Conservation (phyloP, 1,284 basidiomycete genomes). For the Moesziomyces aphidis region DNA sequence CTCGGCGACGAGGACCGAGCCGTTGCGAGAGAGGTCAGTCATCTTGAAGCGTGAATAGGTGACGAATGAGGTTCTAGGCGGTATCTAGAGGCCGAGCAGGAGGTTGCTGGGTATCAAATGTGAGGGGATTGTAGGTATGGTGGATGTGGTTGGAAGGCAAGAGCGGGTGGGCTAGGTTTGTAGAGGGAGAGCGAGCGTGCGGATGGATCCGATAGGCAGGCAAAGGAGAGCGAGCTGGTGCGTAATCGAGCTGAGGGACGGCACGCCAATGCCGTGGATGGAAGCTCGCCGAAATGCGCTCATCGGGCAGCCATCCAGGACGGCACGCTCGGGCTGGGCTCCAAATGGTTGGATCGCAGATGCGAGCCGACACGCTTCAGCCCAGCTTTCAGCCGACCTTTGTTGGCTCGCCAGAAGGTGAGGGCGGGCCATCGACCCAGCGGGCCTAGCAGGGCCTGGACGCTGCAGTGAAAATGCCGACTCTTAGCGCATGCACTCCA, state of each 20-base stretch:
- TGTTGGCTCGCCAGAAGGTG: too few relatives aligned
- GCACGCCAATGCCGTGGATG: background rate
- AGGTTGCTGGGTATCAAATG: background rate
- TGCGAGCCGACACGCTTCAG: background rate
- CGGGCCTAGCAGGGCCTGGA: background rate
- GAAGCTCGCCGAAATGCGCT: slow-evolving; percentile 1
- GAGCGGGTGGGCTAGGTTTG: background rate
- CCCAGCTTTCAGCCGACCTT: background rate
- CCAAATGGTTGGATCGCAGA: background rate
- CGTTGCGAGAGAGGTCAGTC: slow-evolving; percentile 46
- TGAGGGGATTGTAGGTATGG: background rate
- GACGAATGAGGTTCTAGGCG: background rate
- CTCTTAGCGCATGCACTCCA: background rate
- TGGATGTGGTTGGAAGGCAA: slow-evolving; percentile 9
- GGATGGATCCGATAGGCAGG: background rate
- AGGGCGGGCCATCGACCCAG: background rate
- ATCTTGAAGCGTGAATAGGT: slow-evolving; percentile 15
- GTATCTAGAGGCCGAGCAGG: slow-evolving; percentile 2
- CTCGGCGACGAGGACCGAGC: slow-evolving; percentile 49
- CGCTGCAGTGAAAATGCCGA: background rate
- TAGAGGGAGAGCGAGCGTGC: background rate
- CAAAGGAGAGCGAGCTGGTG: too few relatives aligned
- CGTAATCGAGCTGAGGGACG: background rate
- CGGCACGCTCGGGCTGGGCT: background rate
- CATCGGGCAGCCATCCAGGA: background rate